Base-by-base conservation (phyloP, 2,329 filamentous ascomycete genomes). In the Alternaria triticina region DNA sequence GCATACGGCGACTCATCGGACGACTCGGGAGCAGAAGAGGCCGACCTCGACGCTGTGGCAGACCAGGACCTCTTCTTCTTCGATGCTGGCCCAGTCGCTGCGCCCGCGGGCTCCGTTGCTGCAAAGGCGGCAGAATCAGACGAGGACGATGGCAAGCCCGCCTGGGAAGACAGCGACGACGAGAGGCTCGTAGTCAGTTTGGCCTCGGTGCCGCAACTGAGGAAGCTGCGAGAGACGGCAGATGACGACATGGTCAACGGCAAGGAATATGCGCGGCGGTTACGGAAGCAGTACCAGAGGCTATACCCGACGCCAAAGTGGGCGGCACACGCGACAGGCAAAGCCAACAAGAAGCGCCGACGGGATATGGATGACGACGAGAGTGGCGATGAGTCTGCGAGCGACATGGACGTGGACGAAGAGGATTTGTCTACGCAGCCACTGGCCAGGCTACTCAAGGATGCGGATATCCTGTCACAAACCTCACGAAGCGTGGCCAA, bases 111-210 rank as follows among this genome's bases (percentile, higher is more conserved):
- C 49, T 77, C 80, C 20, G 75, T 78, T 5, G 79, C 81, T 36
- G 76, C 77, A 2, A 79, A 83, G 22, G 76, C 79, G 22, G 70
- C 61, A 1, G 82, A 81, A 30, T 80, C 78, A 33, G 80, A 81
- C 20, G 77, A 79, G 17, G 70, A 79, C 23, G 71, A 73, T 5
- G 78, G 78, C 40, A 83, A 84, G 20, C 86, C 90, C 3, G 92
- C 89, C 1, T 99, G 96, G 96, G 89, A 94, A 70, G 96, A 99
- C 78, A 98, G 94, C 79, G 96, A 99, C 73, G 96, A 99, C 76
- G 96, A 98, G 76, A 88, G 92, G 57, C 83, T 97, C 66, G 88
- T 89, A 7, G 86, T 99, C 52, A 98, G 95, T 13, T 86, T 99
- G 43, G 91, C 93, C 4, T 87, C 88, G 25, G 89, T 90, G 47